Evolutionary conservation across 306 rosid genomes (phyloP), one percentile per base, ranked within the genome.

Genomic region (Cicer pinnatifidum): DNA sequence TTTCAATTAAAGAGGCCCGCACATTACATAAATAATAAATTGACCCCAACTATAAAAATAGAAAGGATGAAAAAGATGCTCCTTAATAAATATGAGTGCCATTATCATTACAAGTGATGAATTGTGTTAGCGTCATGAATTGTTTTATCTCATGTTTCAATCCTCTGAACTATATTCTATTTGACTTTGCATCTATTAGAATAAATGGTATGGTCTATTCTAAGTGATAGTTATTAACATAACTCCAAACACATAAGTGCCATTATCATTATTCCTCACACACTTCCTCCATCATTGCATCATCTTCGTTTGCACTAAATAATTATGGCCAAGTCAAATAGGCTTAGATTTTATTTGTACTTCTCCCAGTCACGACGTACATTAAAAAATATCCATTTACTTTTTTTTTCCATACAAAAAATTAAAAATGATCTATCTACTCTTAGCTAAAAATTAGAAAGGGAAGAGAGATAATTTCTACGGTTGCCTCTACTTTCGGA

Each of bases 111-210:
- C 1, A 19, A 19, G 20, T 19, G 20, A 19, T 19, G 20, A 19
- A 19, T 19, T 19, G 20, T 19, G 20, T 19, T 19, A 73, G 50
- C 46, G 2, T 47, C 33, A 57, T 58, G 41, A 52, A 17, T 74
- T 80, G 84, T 80, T 80, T 75, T 62, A 69, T 44, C 41, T 33
- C 5, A 16, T 75, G 77, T 61, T 75, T 53, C 45, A 35, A 60
- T 51, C 45, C 69, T 69, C 50, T 33, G 51, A 80, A 68, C 69
- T 75, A 33, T 33, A 67, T 80, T 6, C 75, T 67, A 39, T 60
- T 67, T 75, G 84, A 68, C 67, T 39, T 48, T 59, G 76, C 33
- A 52, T 57, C 56, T 56, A 79, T 50, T 43, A 17, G 17, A 64
- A 12, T 35, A 35, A 63, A 48, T 45, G 48, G 7, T 33, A 71